Evolutionary conservation across 2,329 filamentous ascomycete species (phyloP), one percentile per base, ranked within the genome.

Genomic region (Daldinia sp.): DNA sequence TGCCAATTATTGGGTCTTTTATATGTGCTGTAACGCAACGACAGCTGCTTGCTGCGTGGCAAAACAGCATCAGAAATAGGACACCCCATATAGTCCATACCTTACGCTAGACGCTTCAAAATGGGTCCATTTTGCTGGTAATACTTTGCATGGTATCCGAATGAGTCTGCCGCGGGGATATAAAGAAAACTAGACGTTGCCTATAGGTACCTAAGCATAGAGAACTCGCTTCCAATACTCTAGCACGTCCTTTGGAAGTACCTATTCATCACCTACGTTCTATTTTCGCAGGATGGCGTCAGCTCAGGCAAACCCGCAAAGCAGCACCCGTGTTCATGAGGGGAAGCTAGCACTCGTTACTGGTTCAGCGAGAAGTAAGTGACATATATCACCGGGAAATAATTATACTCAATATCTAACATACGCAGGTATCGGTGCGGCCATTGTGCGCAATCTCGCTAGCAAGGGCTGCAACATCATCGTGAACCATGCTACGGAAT

Each of bases 401-500:
- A n/a, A n/a, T 9, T 11, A 15, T 35, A 35, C 11, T 4, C 5
- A 25, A 27, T 15, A 8, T 34, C 47, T 58, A 37, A 66, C 27
- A 10, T 15, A 3, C 27, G 9, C 54, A 85, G 86, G 86, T 60
- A 89, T 89, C 59, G 87, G 87, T 25, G 85, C 84, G 17, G 84
- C 84, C 23, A 84, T 87, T 48, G 84, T 81, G 54, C 79, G 79
- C 43, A 83, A 85, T 57, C 80, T 90, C 9, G 87, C 86, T 29
- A 79, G 79, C 72, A 88, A 88, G 76, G 87, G 87, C 53, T 82
- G 81, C 74, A 83, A 83, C 58, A 75, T 90, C 13, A 76, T 89
- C 45, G 77, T 89, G 61, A 85, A 86, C 74, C 88, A 87, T 75
- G 85, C 84, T 9, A 86, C 84, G 48, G 79, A 84, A 58, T 81